phyloP scores from a whole-genome alignment of 768 basidiomycete genomes.

The Cystofilobasidium macerans region DNA sequence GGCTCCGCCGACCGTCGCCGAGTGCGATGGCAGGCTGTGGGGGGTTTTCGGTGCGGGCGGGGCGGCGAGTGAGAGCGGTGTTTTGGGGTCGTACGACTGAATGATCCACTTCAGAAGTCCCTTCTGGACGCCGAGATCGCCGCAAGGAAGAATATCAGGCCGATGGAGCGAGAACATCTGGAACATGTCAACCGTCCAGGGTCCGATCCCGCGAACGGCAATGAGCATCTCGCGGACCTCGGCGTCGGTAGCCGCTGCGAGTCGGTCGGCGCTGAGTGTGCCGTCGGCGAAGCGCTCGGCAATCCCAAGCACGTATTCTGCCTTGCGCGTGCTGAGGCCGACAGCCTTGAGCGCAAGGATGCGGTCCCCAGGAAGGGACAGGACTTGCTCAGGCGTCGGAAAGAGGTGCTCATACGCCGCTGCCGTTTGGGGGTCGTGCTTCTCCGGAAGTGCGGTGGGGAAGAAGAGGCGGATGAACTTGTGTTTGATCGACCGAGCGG shows the following conservation, averaged over 20 bases:
- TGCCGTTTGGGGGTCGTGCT: not conserved
- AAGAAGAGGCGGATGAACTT: slow-evolving; percentile 43
- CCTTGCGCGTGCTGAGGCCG: slow-evolving; percentile 73
- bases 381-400: slow-evolving; percentile 61
- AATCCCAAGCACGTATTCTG: slow-evolving; percentile 77
- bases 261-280: slow-evolving; percentile 58
- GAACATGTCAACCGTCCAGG: slow-evolving; percentile 71
- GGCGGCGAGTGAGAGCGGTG: not conserved
- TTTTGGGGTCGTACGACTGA: slow-evolving; percentile 32
- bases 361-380: slow-evolving; percentile 40
- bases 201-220: slow-evolving; percentile 68
- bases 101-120: slow-evolving; percentile 38
- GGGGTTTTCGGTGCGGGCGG: not conserved
- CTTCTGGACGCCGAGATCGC: slow-evolving; percentile 67
- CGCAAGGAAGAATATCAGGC: slow-evolving; percentile 67
- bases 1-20: not conserved
- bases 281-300: slow-evolving; percentile 72
- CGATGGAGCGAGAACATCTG: slow-evolving; percentile 75
- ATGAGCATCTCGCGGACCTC: slow-evolving; percentile 64
- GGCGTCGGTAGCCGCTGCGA: slow-evolving; percentile 62
- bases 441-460: not conserved
- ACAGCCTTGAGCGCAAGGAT: slow-evolving; percentile 54
- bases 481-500: slow-evolving; percentile 71
- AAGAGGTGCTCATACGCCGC: slow-evolving; percentile 39
- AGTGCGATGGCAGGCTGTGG: not conserved